Evolutionary conservation across 805 yeast species (phyloP), one percentile per base, ranked within the genome.

Genomic region (Brettanomyces sp.): DNA sequence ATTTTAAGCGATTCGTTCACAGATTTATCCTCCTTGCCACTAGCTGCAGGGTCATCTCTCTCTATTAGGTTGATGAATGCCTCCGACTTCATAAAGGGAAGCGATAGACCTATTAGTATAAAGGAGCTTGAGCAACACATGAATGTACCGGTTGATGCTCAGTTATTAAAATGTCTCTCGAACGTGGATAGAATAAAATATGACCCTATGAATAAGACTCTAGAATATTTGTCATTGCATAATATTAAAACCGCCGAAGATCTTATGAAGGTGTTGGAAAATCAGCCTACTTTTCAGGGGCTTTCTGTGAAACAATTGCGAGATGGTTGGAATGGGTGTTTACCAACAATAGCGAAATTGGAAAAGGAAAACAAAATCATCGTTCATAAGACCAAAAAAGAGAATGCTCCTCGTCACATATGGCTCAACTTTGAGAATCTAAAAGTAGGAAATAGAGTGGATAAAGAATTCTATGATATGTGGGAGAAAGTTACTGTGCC

Each of bases 271-370:
- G 83, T 81, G 54, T 72, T 93, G 50, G 74, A 89, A 55, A 70
- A 79, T 23, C 96, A 89, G 65, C 80, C 85, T 2, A 86, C 96
- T 1, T 90, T 87, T 63, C 85, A 82, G 59, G 98, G 99, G 2
- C 74, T 83, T 2, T 70, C 89, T 0, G 96, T 91, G 28, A 86
- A 84, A 55, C 74, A 72, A 45, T 64, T 80, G 43, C 80, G 80
- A 56, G 96, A 88, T 58, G 99, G 99, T 23, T 93, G 99, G 99
- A 77, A 85, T 44, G 91, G 89, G 13, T 91, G 96, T 62, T 64
- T 83, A 36, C 80, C 78, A 4, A 83, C 93, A 0, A 80, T 93
- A 24, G 80, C 81, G 42, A 82, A 84, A 54, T 68, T 93, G 30
- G 99, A 93, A 59, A 72, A 73, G 46, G 82, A 82, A 47, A 76